Evolutionary conservation across 768 basidiomycete species (phyloP), one percentile per base, ranked within the genome.

Genomic region (Termitomyces sp.): DNA sequence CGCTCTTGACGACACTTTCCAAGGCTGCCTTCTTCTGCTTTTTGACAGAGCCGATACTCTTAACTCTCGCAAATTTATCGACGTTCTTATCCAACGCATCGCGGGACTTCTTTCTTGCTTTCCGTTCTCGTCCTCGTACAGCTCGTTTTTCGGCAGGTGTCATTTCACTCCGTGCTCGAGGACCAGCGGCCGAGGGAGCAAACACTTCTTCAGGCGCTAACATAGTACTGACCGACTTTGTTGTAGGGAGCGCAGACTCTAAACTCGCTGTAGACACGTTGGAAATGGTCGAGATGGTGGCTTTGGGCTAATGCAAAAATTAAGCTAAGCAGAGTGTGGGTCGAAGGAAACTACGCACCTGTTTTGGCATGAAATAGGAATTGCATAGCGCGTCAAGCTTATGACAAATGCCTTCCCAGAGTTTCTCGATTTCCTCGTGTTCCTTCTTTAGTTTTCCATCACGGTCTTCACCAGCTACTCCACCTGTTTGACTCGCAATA

Each of bases 311-410:
- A 7, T 52, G 45, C 28, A 39, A 53, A 54, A 28, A 25, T 54
- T 25, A 41, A 57, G 60, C 23, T 41, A 58, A 23, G 34, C 19
- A 35, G n/a, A 12, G 16, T 25, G 37, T 43, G 34, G 28, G 28
- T 48, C 32, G 25, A 56, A 53, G 48, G 35, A 57, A 32, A 23
- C 19, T 14, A 77, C 85, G 53, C 59, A 96, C 96, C 68, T 86
- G 85, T 70, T 98, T 98, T 1, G 96, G 97, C 16, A 91, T 88
- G 68, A 94, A 98, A 69, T 98, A 92, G 2, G 94, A 86, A 67
- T 98, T 98, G 68, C 90, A 91, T 35, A 98, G 74, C 19, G 96
- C 93, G 71, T 98, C 97, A 35, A 98, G 76, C 67, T 96, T 97
- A 44, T 80, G 76, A 56, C 86, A 91, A 35, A 99, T 87, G 45